A percentile compares a stretch with the other conserved stretches of the same genome.
These are phyloP conservation scores for Fusarium setosum DNA, from an alignment of 2,329 filamentous ascomycete species.

Conservation along the genomic window DNA sequence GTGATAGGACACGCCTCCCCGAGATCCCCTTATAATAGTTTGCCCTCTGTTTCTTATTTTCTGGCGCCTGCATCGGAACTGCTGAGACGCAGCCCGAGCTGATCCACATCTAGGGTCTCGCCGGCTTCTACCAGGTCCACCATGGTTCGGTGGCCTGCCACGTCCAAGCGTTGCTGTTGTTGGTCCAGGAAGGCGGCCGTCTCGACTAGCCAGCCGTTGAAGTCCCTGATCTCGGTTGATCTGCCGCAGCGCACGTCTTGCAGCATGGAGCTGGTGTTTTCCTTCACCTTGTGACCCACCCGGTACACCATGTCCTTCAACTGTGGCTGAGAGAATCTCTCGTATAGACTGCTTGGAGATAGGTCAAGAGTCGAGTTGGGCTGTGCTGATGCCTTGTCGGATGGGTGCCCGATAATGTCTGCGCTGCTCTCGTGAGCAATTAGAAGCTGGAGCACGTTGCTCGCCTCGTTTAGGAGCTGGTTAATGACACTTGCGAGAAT, in stretches of 20 bases:
- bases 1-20: slow-evolving; percentile 21
- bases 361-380: slow-evolving; percentile 20
- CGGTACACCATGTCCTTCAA: slow-evolving; percentile 59
- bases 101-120: slow-evolving; percentile 45
- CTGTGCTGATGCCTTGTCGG: neutral
- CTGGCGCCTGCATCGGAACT: slow-evolving; percentile 20
- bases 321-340: slow-evolving; percentile 56
- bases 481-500: slow-evolving; percentile 71
- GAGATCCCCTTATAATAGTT: slow-evolving; percentile 21
- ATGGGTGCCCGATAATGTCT: slow-evolving; percentile 49
- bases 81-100: slow-evolving; percentile 47
- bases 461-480: slow-evolving; percentile 79
- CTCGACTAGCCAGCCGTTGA: slow-evolving; percentile 69
- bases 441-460: slow-evolving; percentile 75
- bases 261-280: slow-evolving; percentile 72
- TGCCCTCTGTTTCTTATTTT: slow-evolving; percentile 25
- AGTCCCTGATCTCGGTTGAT: slow-evolving; percentile 66
- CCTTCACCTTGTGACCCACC: slow-evolving; percentile 59
- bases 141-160: slow-evolving; percentile 54
- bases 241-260: slow-evolving; percentile 66
- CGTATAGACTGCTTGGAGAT: slow-evolving; percentile 31
- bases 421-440: slow-evolving; percentile 66
- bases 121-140: slow-evolving; percentile 56
- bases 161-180: slow-evolving; percentile 46
- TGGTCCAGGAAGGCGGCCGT: slow-evolving; percentile 54